Evolutionary conservation across 768 basidiomycete species (phyloP), one percentile per base, ranked within the genome.

Genomic region (Phanerodontia chrysosporium): DNA sequence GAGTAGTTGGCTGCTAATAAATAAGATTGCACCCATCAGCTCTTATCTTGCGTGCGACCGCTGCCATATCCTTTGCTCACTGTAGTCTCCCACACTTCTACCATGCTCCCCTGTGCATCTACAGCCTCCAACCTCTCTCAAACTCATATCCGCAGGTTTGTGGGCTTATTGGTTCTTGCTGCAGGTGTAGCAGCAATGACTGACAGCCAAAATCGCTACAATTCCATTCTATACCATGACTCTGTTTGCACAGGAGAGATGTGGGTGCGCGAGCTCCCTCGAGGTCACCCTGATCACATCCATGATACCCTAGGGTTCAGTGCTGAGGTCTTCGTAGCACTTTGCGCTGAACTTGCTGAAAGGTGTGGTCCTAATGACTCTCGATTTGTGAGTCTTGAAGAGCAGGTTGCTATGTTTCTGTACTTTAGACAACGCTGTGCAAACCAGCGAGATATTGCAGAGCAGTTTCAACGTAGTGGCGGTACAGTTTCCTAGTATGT

Each of bases 331-430:
- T 61, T 61, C 29, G n/a, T 51, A 24, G 32, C 12, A n/a, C 51
- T 61, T 13, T 39, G 57, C 28, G 51, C n/a, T 13, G n/a, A 25
- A 18, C 51, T 61, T 7, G 16, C 7, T 18, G 29, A 45, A 48
- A 49, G 12, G 51, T 57, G 24, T 45, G 64, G 64, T 5, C 49
- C 36, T 18, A 22, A 36, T 9, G 39, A 58, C 58, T 58, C 52
- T 24, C 10, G 54, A n/a, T 14, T 5, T 45, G 44, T 45, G 6
- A 24, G n/a, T 45, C 7, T 45, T 18, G 44, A 45, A 18, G 67
- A 68, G 56, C 48, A 70, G 58, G 24, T 60, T 2, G 67, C 65
- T 10, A 71, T 72, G 12, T 71, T 68, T 55, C 63, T 72, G 13
- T 71, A 69, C 49, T 62, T 51, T n/a, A 67, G 57, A 54, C 61